These are phyloP conservation scores for Peronospora destructor DNA, from an alignment of 352 stramenopile genomes.

Conservation along the genomic window DNA sequence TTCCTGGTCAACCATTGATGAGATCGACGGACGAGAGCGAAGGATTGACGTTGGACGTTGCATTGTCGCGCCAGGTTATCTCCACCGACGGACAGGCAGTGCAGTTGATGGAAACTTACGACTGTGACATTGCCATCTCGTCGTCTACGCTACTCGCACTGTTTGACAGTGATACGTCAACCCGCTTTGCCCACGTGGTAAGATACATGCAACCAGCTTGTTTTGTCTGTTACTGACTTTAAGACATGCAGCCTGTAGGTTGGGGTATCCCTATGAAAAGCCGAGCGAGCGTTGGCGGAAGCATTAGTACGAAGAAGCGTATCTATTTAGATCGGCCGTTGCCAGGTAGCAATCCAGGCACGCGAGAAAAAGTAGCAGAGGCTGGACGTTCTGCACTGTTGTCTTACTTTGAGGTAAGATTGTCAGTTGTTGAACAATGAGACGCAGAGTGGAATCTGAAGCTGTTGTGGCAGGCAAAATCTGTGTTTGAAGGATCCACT, in stretches of 20 bases:
- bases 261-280: slow-evolving; percentile 62
- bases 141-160: slow-evolving; percentile 61
- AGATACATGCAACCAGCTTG: not conserved
- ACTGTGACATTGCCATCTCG: slow-evolving; percentile 67
- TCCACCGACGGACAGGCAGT: slow-evolving; percentile 51
- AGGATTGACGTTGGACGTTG: slow-evolving; percentile 12
- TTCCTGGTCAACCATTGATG: slow-evolving; percentile 10
- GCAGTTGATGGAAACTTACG: slow-evolving; percentile 53
- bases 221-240: slow-evolving; percentile 3
- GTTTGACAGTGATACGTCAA: slow-evolving; percentile 49
- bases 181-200: slow-evolving; percentile 26
- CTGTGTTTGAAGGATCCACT: slow-evolving; percentile 19
- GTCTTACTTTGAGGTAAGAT: slow-evolving; percentile 26
- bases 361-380: slow-evolving; percentile 30
- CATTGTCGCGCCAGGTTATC: slow-evolving; percentile 28
- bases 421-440: not conserved
- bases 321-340: slow-evolving; percentile 55
- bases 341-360: slow-evolving; percentile 18
- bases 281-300: slow-evolving; percentile 27
- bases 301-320: slow-evolving; percentile 30
- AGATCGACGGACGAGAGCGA: slow-evolving; percentile 11
- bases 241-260: slow-evolving; percentile 21
- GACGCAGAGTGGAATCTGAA: not conserved
- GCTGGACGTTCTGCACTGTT: slow-evolving; percentile 24
- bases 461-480: slow-evolving; percentile 12